Base-by-base conservation (phyloP, 2,329 filamentous ascomycete species). In the Trichoderma sp. region DNA sequence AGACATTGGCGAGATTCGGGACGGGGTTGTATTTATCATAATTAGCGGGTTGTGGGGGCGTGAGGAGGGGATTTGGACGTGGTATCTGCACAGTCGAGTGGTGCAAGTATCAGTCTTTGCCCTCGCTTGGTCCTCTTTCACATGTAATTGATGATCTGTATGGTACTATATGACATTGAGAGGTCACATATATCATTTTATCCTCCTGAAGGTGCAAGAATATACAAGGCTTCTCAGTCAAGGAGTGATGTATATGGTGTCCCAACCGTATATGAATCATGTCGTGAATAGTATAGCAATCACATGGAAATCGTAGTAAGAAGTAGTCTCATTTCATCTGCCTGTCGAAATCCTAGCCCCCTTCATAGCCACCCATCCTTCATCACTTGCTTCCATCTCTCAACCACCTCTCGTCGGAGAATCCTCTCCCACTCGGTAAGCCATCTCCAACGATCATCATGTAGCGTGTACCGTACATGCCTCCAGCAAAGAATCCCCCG, bases 251-350 rank as follows among this genome's bases (percentile, higher is more conserved):
- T 24, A 24, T 24, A 24, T 24, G 21, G 2, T 24, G 21, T 24
- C 21, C 21, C 3, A 24, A 24, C 2, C 21, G 21, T 24, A 24
- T 24, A 24, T 2, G 3, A 24, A 3, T 24, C 21, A 24, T 24
- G 21, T 24, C 21, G 21, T 24, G 21, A 14, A 39, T 1, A 39
- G 5, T 10, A 14, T 12, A 39, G 3, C 2, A 17, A 19, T 34
- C 26, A 52, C 7, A 30, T 19, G 19, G 17, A 43, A 21, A 12
- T 26, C n/a, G 14, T 24, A 26, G 28, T 52, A 39, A 10, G 7
- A 39, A 39, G 30, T 60, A 34, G 34, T 61, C 41, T 34, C 51
- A 61, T 61, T 60, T 28, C 58, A 61, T 61, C 58, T 61, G 58
- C 47, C 43, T 44, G 21, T 14, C 43, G 28, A 61, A 61, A 44